phyloP scores from a whole-genome alignment of 2,329 filamentous ascomycete genomes.

The Ophiostoma novo-ulmi region DNA sequence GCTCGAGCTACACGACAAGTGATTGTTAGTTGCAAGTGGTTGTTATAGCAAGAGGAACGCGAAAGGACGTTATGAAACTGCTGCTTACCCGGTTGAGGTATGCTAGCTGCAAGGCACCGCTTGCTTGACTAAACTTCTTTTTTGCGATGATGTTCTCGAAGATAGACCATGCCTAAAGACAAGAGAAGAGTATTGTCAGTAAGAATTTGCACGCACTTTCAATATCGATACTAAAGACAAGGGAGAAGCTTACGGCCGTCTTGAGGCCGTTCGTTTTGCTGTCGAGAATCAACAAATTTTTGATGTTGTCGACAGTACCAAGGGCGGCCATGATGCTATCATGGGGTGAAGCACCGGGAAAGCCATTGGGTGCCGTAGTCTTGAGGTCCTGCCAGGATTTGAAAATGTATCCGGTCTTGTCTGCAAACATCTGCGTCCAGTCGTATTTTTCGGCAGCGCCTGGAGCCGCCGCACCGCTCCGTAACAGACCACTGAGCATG shows the following conservation, averaged over 20 bases:
- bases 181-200: neutral
- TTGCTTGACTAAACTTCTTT: neutral
- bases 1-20: neutral
- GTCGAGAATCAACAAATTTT: neutral
- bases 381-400: neutral
- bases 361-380: neutral
- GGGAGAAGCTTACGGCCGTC: neutral
- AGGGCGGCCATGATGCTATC: neutral
- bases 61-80: no score
- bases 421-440: conserved; percentile 5
- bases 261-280: neutral
- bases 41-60: no score
- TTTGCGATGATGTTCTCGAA: neutral
- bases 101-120: neutral
- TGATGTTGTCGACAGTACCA: neutral
- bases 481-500: neutral
- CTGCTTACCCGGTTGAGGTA: neutral
- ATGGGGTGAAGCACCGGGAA: neutral
- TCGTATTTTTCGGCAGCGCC: neutral
- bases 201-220: neutral
- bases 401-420: neutral
- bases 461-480: neutral
- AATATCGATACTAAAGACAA: neutral
- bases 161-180: neutral
- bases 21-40: no score